A percentile compares a stretch with the other conserved stretches of the same genome.
These are phyloP conservation scores for Plasmodium gonderi DNA, from an alignment of 169 alveolate species.

Conservation along the genomic window DNA sequence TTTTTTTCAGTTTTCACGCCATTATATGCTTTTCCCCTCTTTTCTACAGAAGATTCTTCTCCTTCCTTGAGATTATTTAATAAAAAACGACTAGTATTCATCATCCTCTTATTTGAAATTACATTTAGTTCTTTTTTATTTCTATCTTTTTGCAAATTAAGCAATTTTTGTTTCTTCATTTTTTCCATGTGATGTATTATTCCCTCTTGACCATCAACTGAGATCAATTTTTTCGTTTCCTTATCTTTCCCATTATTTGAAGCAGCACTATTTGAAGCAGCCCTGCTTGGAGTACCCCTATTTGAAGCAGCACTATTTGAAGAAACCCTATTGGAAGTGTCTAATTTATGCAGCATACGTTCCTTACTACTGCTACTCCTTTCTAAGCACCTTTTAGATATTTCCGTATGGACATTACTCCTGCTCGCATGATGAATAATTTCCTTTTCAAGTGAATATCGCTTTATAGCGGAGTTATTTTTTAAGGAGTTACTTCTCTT, in stretches of 20 bases:
- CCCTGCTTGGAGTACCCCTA: background rate
- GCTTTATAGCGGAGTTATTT: background rate
- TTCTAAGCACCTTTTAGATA: background rate
- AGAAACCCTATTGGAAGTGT: background rate
- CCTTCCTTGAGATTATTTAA: background rate
- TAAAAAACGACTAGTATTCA: background rate
- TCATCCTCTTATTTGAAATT: background rate
- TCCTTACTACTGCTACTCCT: background rate
- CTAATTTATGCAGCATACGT: background rate
- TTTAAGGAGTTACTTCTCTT: constrained; percentile 13
- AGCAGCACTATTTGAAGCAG: background rate
- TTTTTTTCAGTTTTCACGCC: background rate
- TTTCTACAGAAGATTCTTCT: background rate
- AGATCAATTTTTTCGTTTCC: too few relatives aligned
- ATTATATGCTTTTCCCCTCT: background rate
- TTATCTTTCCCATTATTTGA: too few relatives aligned
- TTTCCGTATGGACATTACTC: background rate
- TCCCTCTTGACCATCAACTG: too few relatives aligned
- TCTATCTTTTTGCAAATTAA: background rate
- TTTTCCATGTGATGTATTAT: background rate
- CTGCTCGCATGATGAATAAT: background rate
- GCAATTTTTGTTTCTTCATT: too few relatives aligned
- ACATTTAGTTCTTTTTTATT: background rate
- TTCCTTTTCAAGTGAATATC: background rate
- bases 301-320: too few relatives aligned